Evolutionary conservation across 495 filamentous ascomycete genomes (phyloP), one percentile per base, ranked within the genome.

Genomic region (Penicillium tannophilum): DNA sequence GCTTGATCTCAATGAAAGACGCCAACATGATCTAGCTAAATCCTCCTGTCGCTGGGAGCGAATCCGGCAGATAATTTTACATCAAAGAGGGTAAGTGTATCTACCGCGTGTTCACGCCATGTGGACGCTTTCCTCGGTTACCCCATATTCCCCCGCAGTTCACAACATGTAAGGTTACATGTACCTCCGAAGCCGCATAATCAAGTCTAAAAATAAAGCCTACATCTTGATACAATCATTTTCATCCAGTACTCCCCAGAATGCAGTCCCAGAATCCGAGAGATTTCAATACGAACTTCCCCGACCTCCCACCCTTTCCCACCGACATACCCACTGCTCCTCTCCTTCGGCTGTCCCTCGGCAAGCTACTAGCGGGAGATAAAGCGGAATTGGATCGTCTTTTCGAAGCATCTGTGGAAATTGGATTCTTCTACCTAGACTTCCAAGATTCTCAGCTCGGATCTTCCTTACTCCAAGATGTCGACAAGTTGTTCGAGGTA

Each of bases 361-460:
- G 58, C 0, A 84, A 82, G 52, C 74, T 88, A 6, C 68, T 75
- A 14, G 63, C 63, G 3, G 65, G 76, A 6, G 69, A 81, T 53
- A 19, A 52, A 1, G 63, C 52, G 6, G 86, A 87, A 63, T 63
- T 63, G 10, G 54, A 73, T 17, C 70, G 76, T 16, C 73, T 83
- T 28, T 83, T 76, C 61, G 55, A 70, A 31, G 76, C 82, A 1
- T 82, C 76, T 30, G 75, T 79, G 23, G 76, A 82, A 7, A 75
- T 87, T 19, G 86, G 86, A 17, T 86, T 88, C 71, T 88, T 87
- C 71, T 87, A 88, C 56, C 76, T 88, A 2, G 80, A 84, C 53
- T 69, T 88, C 1, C 63, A 66, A 2, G 76, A 71, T 41, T 72
- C 70, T 7, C 55, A 71, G 4, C 56, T 69, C 23, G 79, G 79